Conservation (phyloP, 257 asterid species). For the Jacaranda mimosifolia region DNA sequence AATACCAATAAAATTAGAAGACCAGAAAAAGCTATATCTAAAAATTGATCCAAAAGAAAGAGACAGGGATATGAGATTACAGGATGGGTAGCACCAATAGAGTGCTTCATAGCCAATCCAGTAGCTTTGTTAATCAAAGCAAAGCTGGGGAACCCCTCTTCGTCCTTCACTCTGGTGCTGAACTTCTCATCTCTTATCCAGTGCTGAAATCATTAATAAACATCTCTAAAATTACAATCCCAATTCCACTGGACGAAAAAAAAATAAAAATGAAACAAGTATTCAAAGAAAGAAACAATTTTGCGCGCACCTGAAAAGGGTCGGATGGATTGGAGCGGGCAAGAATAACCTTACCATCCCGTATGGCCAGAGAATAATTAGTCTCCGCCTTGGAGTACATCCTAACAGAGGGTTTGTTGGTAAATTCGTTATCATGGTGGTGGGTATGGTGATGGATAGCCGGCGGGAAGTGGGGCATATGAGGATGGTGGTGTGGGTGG, state of each 20-base stretch:
- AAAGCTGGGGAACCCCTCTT: slow-evolving; percentile 79
- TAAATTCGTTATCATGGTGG: slow-evolving; percentile 32
- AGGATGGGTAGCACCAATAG: slow-evolving; percentile 58
- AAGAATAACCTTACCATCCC: slow-evolving; percentile 67
- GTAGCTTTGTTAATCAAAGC: slow-evolving; percentile 77
- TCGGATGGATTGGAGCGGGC: slow-evolving; percentile 64
- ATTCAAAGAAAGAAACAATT: neutral
- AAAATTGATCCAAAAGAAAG: neutral
- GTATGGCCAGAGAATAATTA: slow-evolving; percentile 61
- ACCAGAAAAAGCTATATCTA: neutral
- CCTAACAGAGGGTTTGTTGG: slow-evolving; percentile 55
- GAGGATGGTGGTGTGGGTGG: slow-evolving; percentile 46
- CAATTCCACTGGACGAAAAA: neutral
- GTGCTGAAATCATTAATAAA: slow-evolving; percentile 50
- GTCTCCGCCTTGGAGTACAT: slow-evolving; percentile 61
- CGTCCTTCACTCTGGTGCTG: slow-evolving; percentile 78
- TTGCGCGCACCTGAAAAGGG: slow-evolving; percentile 53
- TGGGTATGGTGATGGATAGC: slow-evolving; percentile 28
- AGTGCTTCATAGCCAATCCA: slow-evolving; percentile 75
- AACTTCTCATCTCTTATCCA: slow-evolving; percentile 75
- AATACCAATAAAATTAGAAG: neutral
- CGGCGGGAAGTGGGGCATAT: slow-evolving; percentile 40
- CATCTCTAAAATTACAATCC: neutral
- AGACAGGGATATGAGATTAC: slow-evolving; percentile 28
- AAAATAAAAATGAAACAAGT: neutral